A percentile compares a stretch with the other conserved stretches of the same genome.
Evolutionary conservation across 768 basidiomycete species (phyloP).

Genomic region (Candolleomyces eurysporus): DNA sequence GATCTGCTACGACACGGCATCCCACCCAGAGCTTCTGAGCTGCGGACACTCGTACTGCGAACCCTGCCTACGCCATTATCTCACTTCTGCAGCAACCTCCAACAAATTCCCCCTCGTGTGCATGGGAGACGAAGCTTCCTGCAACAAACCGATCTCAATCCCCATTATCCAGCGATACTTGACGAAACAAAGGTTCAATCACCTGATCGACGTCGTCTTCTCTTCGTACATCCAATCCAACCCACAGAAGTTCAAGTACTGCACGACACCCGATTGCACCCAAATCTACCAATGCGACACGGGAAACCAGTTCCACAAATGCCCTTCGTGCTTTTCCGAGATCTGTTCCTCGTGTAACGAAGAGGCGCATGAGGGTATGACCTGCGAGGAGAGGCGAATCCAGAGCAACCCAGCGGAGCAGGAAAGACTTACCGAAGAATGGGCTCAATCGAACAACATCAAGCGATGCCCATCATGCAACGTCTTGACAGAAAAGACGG

Average conservation of each 20-base stretch:
- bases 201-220: conserved; percentile 57
- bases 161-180: conserved; percentile 50
- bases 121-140: conserved; percentile 62
- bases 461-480: conserved; percentile 75
- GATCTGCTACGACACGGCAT: conserved; percentile 62
- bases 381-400: conserved; percentile 51
- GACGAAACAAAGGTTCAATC: conserved; percentile 48
- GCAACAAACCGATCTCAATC: conserved; percentile 54
- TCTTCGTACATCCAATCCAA: conserved; percentile 57
- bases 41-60: conserved; percentile 75
- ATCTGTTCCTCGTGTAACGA: conserved; percentile 63
- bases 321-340: conserved; percentile 66
- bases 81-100: conserved; percentile 54
- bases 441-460: conserved; percentile 61
- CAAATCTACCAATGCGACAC: conserved; percentile 65
- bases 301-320: conserved; percentile 45
- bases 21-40: conserved; percentile 47
- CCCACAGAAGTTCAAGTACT: conserved; percentile 64
- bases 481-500: conserved; percentile 63
- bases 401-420: conserved; percentile 38
- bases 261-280: conserved; percentile 76
- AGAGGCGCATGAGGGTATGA: conserved; percentile 60
- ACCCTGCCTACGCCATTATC: conserved; percentile 56
- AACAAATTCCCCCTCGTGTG: conserved; percentile 69
- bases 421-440: conserved; percentile 60